phyloP scores from a whole-genome alignment of 2,329 filamentous ascomycete genomes.

The Zasmidium angulare region DNA sequence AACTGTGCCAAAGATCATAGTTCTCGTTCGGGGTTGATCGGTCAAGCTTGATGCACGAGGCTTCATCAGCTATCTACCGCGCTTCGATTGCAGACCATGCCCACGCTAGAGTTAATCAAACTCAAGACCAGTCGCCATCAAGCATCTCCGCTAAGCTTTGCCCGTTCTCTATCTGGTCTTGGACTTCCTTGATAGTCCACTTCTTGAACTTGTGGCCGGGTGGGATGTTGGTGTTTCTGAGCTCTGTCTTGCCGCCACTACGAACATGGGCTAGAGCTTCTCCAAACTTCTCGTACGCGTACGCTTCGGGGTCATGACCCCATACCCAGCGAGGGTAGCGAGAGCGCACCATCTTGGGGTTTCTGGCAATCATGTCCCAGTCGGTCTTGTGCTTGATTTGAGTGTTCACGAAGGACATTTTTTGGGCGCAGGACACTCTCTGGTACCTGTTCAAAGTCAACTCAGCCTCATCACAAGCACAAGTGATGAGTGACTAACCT shows the following conservation, averaged over 20 bases:
- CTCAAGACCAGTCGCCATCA: conserved; percentile 6
- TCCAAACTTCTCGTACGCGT: conserved; percentile 3
- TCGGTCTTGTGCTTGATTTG: conserved; percentile 16
- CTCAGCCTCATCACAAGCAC: conserved; percentile 12
- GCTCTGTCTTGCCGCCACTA: neutral
- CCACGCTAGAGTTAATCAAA: neutral
- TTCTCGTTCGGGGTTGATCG: too few species aligned
- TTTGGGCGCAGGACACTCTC: conserved; percentile 17
- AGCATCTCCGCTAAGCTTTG: neutral
- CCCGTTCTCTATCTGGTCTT: neutral
- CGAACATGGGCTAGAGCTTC: neutral
- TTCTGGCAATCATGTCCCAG: conserved; percentile 3
- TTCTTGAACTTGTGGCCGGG: neutral
- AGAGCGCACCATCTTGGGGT: conserved; percentile 13
- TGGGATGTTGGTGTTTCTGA: conserved; percentile 5
- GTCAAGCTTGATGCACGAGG: too few species aligned
- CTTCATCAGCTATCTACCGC: too few species aligned
- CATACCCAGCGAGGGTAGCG: conserved; percentile 13
- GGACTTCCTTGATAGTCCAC: conserved; percentile 5
- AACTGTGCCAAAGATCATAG: too few species aligned
- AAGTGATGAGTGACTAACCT: conserved; percentile 23
- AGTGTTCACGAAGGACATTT: conserved; percentile 20
- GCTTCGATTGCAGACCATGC: too few species aligned
- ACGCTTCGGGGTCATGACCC: conserved; percentile 9
- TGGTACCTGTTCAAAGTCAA: conserved; percentile 23